Percentiles rank a stretch among this genome's conserved stretches.
These are phyloP conservation scores for Diaporthe citri DNA, from an alignment of 2,329 filamentous ascomycete genomes.

Conservation along the genomic window DNA sequence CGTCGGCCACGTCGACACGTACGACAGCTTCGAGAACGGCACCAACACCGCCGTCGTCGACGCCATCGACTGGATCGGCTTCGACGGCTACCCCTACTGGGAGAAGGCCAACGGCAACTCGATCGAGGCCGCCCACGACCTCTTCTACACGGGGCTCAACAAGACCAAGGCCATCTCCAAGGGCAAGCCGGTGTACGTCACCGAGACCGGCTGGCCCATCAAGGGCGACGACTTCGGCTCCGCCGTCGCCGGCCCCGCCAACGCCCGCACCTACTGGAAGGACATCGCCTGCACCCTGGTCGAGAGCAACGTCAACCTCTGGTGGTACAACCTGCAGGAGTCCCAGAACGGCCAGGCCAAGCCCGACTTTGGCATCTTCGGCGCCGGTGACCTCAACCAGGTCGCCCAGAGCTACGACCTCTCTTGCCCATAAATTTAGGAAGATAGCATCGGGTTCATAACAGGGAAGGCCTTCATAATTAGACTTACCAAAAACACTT, in stretches of 20 bases:
- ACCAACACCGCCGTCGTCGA: conserved; percentile 71
- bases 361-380: conserved; percentile 53
- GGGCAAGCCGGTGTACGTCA: conserved; percentile 41
- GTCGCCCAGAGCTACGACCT: conserved; percentile 48
- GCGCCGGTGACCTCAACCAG: conserved; percentile 48
- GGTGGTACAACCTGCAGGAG: conserved; percentile 54
- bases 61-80: conserved; percentile 74
- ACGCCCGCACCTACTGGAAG: conserved; percentile 40
- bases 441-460: background rate
- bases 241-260: conserved; percentile 35
- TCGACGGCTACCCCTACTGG: conserved; percentile 77
- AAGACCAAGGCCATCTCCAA: conserved; percentile 58
- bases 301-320: conserved; percentile 47
- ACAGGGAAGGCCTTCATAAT: background rate
- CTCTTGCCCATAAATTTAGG: conserved; percentile 47
- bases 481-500: background rate
- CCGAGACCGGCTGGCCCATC: conserved; percentile 41
- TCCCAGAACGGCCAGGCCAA: conserved; percentile 50
- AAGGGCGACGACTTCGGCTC: conserved; percentile 32
- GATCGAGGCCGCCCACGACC: conserved; percentile 66
- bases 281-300: conserved; percentile 38
- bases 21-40: conserved; percentile 71
- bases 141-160: conserved; percentile 66
- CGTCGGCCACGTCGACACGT: conserved; percentile 77
- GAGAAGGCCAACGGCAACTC: conserved; percentile 67